Evolutionary conservation across 352 stramenopile species (phyloP).

Genomic region (Phytophthora capsici): DNA sequence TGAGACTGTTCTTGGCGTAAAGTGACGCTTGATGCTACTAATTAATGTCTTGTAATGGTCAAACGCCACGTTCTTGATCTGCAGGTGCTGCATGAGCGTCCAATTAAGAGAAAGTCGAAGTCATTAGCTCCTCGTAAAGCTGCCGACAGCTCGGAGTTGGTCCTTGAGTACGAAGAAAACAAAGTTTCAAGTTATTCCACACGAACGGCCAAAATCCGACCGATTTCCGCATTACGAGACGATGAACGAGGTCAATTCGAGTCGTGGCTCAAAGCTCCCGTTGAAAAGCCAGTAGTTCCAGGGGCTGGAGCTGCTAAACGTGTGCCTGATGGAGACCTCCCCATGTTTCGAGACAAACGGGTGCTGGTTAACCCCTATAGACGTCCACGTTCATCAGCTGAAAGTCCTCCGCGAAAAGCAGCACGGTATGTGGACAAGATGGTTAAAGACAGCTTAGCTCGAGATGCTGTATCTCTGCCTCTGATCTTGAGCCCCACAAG

Average conservation of each 20-base stretch:
- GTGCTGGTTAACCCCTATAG: slow-evolving; percentile 19
- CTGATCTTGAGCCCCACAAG: slow-evolving; percentile 31
- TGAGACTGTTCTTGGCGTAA: no score
- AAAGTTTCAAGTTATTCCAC: slow-evolving; percentile 1
- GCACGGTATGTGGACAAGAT: slow-evolving; percentile 11
- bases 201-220: background rate
- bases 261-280: slow-evolving; percentile 51
- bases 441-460: slow-evolving; percentile 29
- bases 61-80: slow-evolving; percentile 42
- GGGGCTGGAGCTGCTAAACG: slow-evolving; percentile 56
- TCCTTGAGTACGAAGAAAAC: slow-evolving; percentile 1
- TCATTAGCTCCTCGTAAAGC: slow-evolving; percentile 5
- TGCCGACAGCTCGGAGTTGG: no score
- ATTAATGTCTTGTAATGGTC: slow-evolving; percentile 15
- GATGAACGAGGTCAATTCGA: slow-evolving; percentile 43
- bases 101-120: slow-evolving; percentile 24
- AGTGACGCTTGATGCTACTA: no score
- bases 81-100: slow-evolving; percentile 28
- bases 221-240: slow-evolving; percentile 8
- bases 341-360: slow-evolving; percentile 58
- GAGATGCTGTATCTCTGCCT: slow-evolving; percentile 39
- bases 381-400: slow-evolving; percentile 31
- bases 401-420: slow-evolving; percentile 25
- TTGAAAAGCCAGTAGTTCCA: slow-evolving; percentile 41
- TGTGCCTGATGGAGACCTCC: slow-evolving; percentile 45